Percentiles rank a stretch among this genome's conserved stretches.
Conservation (phyloP, 116 monocot genomes). For the Zostera marina region DNA sequence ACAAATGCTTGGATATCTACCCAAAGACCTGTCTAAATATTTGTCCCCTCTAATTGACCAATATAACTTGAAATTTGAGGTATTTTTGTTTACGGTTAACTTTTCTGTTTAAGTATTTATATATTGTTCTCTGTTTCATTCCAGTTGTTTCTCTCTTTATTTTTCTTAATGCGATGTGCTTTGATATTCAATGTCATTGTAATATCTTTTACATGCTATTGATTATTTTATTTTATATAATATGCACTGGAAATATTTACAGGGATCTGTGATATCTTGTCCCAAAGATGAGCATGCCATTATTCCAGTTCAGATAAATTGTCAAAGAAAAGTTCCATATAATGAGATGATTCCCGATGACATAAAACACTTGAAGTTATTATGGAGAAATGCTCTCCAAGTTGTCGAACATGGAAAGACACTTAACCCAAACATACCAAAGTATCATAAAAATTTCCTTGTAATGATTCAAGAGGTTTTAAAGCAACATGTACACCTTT, state of each 20-base stretch:
- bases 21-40: conserved; percentile 53
- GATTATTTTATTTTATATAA: not conserved
- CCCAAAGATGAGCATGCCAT: conserved; percentile 32
- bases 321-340: conserved; percentile 15
- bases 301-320: conserved; percentile 50
- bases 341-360: conserved; percentile 11
- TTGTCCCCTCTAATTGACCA: conserved; percentile 67
- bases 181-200: not conserved
- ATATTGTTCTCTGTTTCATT: not conserved
- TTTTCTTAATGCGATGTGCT: not conserved
- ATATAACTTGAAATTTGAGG: conserved; percentile 42
- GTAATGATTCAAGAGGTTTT: conserved; percentile 70
- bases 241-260: conserved; percentile 6
- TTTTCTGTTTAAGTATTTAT: too few species aligned
- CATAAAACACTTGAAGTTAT: conserved; percentile 19
- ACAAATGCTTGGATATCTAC: conserved; percentile 65
- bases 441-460: conserved; percentile 70
- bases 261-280: conserved; percentile 58
- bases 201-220: not conserved
- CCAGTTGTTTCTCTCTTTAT: not conserved
- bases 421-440: conserved; percentile 17
- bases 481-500: conserved; percentile 41
- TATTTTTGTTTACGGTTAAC: too few species aligned
- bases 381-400: conserved; percentile 33
- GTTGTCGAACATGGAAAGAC: conserved; percentile 24